A percentile compares a stretch with the other conserved stretches of the same genome.
Conservation (phyloP, 768 basidiomycete genomes). For the Lactarius evosmus region DNA sequence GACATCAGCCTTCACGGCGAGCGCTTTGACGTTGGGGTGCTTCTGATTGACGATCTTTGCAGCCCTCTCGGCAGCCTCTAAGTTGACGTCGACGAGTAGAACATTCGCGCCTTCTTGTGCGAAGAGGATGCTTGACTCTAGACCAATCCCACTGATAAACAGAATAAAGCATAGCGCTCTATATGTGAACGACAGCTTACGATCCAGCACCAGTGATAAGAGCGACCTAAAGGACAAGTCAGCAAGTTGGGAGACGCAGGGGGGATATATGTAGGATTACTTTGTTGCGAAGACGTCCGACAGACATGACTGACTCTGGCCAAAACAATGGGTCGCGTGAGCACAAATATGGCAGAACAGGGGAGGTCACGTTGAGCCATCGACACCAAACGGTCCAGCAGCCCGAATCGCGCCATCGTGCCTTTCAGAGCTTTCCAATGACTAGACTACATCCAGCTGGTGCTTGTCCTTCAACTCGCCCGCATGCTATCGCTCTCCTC, state of each 20-base stretch:
- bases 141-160: conserved; percentile 82
- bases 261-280: conserved; percentile 37
- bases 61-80: conserved; percentile 65
- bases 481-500: conserved; percentile 25
- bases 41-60: conserved; percentile 59
- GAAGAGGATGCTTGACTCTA: conserved; percentile 94
- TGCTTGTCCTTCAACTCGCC: not conserved
- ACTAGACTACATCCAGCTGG: not conserved
- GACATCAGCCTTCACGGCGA: conserved; percentile 81
- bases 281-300: conserved; percentile 66
- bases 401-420: not conserved
- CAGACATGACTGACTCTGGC: conserved; percentile 6
- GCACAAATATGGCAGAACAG: too few relatives aligned
- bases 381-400: too few relatives aligned
- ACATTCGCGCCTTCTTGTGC: conserved; percentile 93
- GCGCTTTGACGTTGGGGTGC: conserved; percentile 64
- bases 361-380: not conserved
- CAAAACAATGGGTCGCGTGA: not conserved
- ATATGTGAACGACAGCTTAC: conserved; percentile 45
- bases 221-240: conserved; percentile 48
- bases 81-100: conserved; percentile 84
- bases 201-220: conserved; percentile 87
- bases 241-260: not conserved
- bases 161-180: not conserved
- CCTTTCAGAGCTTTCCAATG: not conserved